phyloP scores from a whole-genome alignment of 148 eudicot species.

The Polygonum aviculare region DNA sequence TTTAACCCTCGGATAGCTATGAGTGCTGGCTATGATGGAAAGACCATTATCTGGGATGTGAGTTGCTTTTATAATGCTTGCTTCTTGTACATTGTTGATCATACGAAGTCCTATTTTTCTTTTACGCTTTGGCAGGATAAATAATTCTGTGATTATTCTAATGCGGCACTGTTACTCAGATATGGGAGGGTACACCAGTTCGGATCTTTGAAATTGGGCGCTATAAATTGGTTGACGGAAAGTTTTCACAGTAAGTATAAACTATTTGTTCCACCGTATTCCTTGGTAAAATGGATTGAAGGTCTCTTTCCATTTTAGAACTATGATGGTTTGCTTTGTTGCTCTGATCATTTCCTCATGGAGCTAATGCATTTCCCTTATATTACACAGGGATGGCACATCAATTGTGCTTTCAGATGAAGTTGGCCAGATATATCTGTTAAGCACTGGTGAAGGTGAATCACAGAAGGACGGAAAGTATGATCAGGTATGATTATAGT shows the following conservation, averaged over 20 bases:
- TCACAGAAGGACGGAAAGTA: conserved; percentile 91
- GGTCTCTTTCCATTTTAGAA: neutral
- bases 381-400: conserved; percentile 74
- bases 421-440: conserved; percentile 80
- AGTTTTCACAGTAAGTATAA: conserved; percentile 82
- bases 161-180: conserved; percentile 33
- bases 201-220: conserved; percentile 81
- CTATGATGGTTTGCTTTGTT: neutral
- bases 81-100: neutral
- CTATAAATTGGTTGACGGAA: conserved; percentile 91
- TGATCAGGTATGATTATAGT: conserved; percentile 56
- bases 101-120: neutral
- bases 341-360: neutral
- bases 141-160: neutral
- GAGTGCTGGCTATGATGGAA: conserved; percentile 99
- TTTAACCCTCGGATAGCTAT: conserved; percentile 97
- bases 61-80: conserved; percentile 24
- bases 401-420: conserved; percentile 97
- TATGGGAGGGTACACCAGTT: conserved; percentile 96
- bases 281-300: neutral
- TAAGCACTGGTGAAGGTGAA: conserved; percentile 96
- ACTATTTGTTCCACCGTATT: neutral
- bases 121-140: neutral
- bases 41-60: conserved; percentile 92
- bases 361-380: conserved; percentile 11